These are phyloP conservation scores for Liriodendron chinense DNA, from an alignment of 164 flowering plant species.

Conservation along the genomic window DNA sequence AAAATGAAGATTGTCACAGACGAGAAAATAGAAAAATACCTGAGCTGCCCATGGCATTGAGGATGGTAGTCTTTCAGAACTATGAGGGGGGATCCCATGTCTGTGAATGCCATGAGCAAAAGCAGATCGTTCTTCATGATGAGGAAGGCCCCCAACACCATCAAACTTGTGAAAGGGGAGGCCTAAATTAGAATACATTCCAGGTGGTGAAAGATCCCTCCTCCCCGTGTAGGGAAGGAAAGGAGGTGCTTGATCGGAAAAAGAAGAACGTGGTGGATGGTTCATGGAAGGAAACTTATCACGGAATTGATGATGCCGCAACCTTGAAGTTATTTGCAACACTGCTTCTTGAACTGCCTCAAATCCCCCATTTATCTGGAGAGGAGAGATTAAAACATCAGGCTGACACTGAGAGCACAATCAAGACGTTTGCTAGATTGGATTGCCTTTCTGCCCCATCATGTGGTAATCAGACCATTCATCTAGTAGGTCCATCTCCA, in stretches of 20 bases:
- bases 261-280: conserved; percentile 49
- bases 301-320: conserved; percentile 65
- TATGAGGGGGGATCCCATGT: conserved; percentile 51
- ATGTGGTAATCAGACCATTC: neutral
- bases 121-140: conserved; percentile 58
- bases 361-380: conserved; percentile 75
- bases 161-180: conserved; percentile 62
- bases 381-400: neutral
- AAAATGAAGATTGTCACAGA: neutral
- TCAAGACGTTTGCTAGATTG: neutral
- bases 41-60: conserved; percentile 69
- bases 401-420: neutral
- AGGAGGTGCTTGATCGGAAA: conserved; percentile 51
- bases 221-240: conserved; percentile 59
- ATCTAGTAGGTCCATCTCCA: neutral
- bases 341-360: conserved; percentile 88
- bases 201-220: conserved; percentile 70
- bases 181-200: conserved; percentile 50
- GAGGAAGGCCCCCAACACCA: conserved; percentile 45
- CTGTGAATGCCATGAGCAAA: conserved; percentile 58
- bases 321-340: conserved; percentile 72
- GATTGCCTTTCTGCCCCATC: neutral
- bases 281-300: conserved; percentile 54
- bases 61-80: conserved; percentile 55
- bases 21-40: conserved; percentile 32